Percentiles rank a stretch among this genome's conserved stretches.
Conservation (phyloP, 176 grass and related monocot genomes). For the Chrysopogon serrulatus region DNA sequence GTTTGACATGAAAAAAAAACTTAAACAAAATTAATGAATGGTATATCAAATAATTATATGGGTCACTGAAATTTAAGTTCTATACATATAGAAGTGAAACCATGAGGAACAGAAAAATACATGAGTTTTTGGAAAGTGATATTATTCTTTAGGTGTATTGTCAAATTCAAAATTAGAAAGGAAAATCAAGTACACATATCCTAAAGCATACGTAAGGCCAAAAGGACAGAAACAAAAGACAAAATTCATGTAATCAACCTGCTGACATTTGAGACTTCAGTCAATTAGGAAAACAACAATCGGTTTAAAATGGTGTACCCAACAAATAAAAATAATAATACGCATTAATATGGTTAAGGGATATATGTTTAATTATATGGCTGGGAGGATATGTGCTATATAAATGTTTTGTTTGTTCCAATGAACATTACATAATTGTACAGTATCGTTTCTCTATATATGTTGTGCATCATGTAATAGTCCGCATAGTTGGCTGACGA, state of each 20-base stretch:
- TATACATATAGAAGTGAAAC: neutral
- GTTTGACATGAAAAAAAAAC: no score
- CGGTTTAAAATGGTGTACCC: neutral
- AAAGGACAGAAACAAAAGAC: conserved; percentile 24
- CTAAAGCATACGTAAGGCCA: conserved; percentile 9
- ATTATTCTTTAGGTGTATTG: conserved; percentile 29
- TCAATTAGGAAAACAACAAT: neutral
- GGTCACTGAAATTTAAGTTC: neutral
- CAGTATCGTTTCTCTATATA: neutral
- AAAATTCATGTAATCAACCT: neutral
- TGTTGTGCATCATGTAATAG: neutral
- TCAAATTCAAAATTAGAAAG: conserved; percentile 27
- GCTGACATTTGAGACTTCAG: neutral
- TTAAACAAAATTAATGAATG: neutral
- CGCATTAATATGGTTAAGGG: neutral
- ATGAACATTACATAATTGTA: neutral
- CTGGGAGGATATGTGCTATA: no score
- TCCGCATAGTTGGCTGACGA: conserved; percentile 30
- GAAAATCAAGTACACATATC: conserved; percentile 15
- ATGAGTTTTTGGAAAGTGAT: neutral
- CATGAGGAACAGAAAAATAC: neutral
- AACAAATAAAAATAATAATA: neutral
- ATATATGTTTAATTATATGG: neutral
- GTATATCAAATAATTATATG: neutral
- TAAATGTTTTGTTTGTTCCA: no score